These are phyloP conservation scores for Populus davidiana DNA, from an alignment of 345 rosid species.

Conservation along the genomic window DNA sequence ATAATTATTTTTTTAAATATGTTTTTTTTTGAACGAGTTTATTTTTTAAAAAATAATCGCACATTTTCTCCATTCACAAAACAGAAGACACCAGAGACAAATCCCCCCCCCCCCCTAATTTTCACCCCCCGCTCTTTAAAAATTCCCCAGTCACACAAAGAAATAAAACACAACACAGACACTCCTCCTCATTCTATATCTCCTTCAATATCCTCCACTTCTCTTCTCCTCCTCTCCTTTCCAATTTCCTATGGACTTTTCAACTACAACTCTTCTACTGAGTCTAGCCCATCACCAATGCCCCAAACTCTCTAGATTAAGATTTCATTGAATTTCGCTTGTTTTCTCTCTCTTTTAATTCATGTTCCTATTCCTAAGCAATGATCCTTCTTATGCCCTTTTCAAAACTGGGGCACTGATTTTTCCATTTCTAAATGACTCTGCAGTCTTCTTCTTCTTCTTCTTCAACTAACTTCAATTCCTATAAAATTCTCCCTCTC, in stretches of 20 bases:
- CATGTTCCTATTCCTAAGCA: constrained; percentile 29
- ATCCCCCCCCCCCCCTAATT: too few species aligned
- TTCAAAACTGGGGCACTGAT: constrained; percentile 19
- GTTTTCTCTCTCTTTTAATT: background rate
- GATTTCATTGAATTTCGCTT: background rate
- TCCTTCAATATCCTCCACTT: background rate
- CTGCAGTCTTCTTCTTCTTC: constrained; percentile 46
- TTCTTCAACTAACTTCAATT: constrained; percentile 27
- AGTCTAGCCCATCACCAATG: background rate
- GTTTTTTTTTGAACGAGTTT: too few species aligned
- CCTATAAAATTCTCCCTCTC: background rate
- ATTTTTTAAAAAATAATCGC: too few species aligned
- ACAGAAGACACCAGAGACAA: too few species aligned
- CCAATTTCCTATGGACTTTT: background rate
- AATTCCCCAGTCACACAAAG: too few species aligned
- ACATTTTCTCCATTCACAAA: too few species aligned
- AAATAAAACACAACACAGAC: too few species aligned
- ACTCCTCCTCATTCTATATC: too few species aligned
- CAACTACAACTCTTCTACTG: background rate
- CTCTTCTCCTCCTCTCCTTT: background rate
- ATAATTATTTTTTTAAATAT: too few species aligned
- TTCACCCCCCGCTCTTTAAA: too few species aligned
- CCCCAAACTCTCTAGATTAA: background rate
- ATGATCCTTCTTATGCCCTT: constrained; percentile 23
- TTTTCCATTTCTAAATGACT: constrained; percentile 43